phyloP scores from a whole-genome alignment of 257 asterid species.

The Anisodus acutangulus region DNA sequence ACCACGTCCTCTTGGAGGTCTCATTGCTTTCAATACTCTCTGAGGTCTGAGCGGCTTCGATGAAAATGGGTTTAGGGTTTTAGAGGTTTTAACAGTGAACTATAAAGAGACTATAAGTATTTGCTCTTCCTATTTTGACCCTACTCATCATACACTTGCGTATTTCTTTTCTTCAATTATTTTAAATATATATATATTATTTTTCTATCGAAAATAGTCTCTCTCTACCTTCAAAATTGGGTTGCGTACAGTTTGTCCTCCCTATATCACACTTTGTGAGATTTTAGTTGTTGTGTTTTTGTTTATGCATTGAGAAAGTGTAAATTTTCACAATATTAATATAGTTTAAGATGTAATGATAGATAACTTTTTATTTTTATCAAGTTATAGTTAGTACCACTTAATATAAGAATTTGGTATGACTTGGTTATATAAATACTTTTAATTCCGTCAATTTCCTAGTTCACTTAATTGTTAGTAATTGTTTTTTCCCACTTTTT shows the following conservation, averaged over 20 bases:
- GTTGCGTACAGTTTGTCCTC: too few relatives aligned
- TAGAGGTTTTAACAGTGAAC: constrained; percentile 3
- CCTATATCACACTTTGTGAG: too few relatives aligned
- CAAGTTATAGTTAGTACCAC: too few relatives aligned
- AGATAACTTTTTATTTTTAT: too few relatives aligned
- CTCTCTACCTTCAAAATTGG: too few relatives aligned
- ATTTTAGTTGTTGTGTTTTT: too few relatives aligned
- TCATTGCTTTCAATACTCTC: constrained; percentile 45
- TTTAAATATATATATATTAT: too few relatives aligned
- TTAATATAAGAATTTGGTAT: neutral
- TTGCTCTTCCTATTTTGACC: constrained; percentile 5
- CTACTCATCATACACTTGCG: neutral
- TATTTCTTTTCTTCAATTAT: neutral
- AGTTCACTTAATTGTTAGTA: neutral
- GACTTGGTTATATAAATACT: neutral
- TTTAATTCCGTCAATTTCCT: neutral
- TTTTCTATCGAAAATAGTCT: too few relatives aligned
- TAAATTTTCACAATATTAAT: too few relatives aligned
- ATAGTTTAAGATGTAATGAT: too few relatives aligned
- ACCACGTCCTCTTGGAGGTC: constrained; percentile 98
- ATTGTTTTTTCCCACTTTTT: too few relatives aligned
- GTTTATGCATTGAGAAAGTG: too few relatives aligned
- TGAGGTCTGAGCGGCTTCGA: neutral
- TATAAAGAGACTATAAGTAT: neutral
- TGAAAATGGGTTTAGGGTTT: constrained; percentile 40